These are phyloP conservation scores for Echria macrotheca DNA, from an alignment of 495 filamentous ascomycete genomes.

Conservation along the genomic window DNA sequence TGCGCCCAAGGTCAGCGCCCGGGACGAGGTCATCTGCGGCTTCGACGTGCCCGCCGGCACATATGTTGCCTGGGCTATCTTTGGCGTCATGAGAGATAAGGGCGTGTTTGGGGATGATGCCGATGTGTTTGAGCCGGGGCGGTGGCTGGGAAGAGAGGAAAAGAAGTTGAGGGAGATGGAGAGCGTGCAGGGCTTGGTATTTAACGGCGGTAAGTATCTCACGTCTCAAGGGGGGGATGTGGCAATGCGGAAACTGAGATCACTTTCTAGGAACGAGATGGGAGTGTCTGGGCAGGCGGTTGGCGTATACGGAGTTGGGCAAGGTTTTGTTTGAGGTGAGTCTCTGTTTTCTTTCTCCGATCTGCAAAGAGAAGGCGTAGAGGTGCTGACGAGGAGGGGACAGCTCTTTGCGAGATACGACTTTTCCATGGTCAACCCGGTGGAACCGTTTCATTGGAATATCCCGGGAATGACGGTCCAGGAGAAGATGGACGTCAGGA, in stretches of 20 bases:
- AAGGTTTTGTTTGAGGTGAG: constrained; percentile 50
- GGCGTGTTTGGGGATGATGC: constrained; percentile 36
- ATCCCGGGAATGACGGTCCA: neutral
- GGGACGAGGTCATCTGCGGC: constrained; percentile 37
- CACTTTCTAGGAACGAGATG: constrained; percentile 27
- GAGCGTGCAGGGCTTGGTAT: constrained; percentile 17
- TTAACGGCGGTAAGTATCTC: too few relatives aligned
- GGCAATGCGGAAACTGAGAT: too few relatives aligned
- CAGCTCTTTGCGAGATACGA: constrained; percentile 36
- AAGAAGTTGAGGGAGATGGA: constrained; percentile 33
- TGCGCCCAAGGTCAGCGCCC: constrained; percentile 47
- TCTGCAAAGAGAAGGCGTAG: neutral
- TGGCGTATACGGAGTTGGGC: constrained; percentile 40
- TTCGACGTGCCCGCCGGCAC: constrained; percentile 43
- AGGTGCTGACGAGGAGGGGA: too few relatives aligned
- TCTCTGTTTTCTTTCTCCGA: too few relatives aligned
- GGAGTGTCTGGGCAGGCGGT: constrained; percentile 33
- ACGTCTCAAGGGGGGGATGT: too few relatives aligned
- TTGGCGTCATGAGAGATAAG: constrained; percentile 23
- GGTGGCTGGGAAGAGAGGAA: constrained; percentile 41
- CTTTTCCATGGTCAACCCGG: constrained; percentile 38
- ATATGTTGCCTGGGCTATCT: constrained; percentile 44
- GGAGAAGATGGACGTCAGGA: neutral
- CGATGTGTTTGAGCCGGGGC: constrained; percentile 43
- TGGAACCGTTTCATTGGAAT: neutral